These are phyloP conservation scores for Pythium angustatum DNA, from an alignment of 352 stramenopile genomes.

Conservation along the genomic window DNA sequence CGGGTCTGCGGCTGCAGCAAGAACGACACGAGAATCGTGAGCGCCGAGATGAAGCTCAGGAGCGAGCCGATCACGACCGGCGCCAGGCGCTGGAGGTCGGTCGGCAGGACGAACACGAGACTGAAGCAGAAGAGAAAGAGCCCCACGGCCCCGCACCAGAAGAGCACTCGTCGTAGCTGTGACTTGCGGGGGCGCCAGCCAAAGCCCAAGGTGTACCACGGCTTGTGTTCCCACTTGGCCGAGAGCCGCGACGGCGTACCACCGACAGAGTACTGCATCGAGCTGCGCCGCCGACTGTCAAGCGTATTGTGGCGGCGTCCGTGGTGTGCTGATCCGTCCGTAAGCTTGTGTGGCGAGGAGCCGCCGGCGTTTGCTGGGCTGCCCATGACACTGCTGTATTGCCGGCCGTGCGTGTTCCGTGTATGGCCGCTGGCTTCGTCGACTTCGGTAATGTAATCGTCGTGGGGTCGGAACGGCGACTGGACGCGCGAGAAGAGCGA, in stretches of 20 bases:
- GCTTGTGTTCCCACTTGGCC: constrained; percentile 30
- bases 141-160: constrained; percentile 35
- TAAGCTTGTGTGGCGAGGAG: background rate
- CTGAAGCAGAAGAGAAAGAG: constrained; percentile 47
- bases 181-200: constrained; percentile 33
- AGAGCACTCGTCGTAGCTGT: constrained; percentile 23
- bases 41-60: constrained; percentile 52
- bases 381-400: constrained; percentile 15
- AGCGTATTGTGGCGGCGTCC: background rate
- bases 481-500: constrained; percentile 16
- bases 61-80: constrained; percentile 48
- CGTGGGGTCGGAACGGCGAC: constrained; percentile 8
- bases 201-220: constrained; percentile 33
- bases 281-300: constrained; percentile 16
- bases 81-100: constrained; percentile 38
- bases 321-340: background rate
- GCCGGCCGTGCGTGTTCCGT: constrained; percentile 10
- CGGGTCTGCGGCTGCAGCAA: constrained; percentile 35
- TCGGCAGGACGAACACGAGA: constrained; percentile 45
- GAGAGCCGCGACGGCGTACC: constrained; percentile 16
- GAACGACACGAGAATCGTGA: constrained; percentile 59
- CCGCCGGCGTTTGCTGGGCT: constrained; percentile 1
- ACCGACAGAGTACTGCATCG: constrained; percentile 23
- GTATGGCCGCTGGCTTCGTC: constrained; percentile 26
- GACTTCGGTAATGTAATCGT: constrained; percentile 20